Evolutionary conservation across 768 basidiomycete genomes (phyloP), one percentile per base, ranked within the genome.

Genomic region (Pleurotus giganteus): DNA sequence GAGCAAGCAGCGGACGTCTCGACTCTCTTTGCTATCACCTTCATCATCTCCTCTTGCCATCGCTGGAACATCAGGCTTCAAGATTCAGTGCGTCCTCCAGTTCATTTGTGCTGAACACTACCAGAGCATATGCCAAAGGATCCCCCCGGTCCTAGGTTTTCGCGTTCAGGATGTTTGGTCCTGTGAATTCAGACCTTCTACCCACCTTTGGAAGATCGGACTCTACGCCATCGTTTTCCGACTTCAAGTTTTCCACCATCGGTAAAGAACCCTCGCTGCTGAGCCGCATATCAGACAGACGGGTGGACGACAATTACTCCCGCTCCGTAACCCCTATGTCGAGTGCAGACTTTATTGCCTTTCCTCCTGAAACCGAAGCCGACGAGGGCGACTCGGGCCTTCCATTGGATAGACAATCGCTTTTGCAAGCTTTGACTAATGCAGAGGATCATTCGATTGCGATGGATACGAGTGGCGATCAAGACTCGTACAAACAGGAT

Each of bases 261-360:
- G 84, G 84, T 26, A 75, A 80, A 61, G 66, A 70, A 56, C 83
- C 84, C 0, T 67, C 71, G 12, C 68, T 86, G 17, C 71, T 86
- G 24, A 75, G 71, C 57, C 80, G 85, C 21, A 69, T 86, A 31
- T 73, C 78, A 28, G 63, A 65, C 34, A 62, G 69, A 2, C 63
- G 69, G 39, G 62, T 50, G 45, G 52, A 58, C 17, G 63, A 65
- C 26, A 57, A 53, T 8, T 47, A 52, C 37, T 55, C 60, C 26
- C 57, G 53, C 17, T 56, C 61, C 0, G 26, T 46, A n/a, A 27
- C 60, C 47, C 58, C 61, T 26, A 36, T 39, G 3, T 46, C 55
- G 15, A 36, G 32, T 39, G 56, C 60, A 23, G 53, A 42, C 29
- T 31, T 45, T 23, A 37, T 50, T 11, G 28, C 45, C 11, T 39